Conservation (phyloP, 1,284 basidiomycete genomes). For the Apiotrichum brassicae region DNA sequence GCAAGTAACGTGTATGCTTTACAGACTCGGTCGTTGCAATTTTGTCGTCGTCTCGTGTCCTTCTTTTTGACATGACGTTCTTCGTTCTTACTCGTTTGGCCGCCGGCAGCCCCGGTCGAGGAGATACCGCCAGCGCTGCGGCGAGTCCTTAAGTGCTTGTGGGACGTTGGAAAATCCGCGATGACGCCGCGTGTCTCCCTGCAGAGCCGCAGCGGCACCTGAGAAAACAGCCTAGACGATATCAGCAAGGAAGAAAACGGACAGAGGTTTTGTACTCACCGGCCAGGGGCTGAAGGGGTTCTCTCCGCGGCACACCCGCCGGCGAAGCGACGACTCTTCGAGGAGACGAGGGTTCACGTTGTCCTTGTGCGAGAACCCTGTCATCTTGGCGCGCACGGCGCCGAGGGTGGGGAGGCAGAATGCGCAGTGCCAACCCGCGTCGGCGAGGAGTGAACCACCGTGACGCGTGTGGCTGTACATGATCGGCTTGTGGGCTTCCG, state of each 20-base stretch:
- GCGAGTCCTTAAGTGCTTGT: conserved; percentile 15
- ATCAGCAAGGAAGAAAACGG: neutral
- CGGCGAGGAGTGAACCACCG: conserved; percentile 54
- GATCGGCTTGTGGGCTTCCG: too few species aligned
- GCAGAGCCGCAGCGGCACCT: too few species aligned
- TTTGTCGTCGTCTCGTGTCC: too few species aligned
- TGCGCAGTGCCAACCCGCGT: conserved; percentile 54
- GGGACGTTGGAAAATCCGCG: conserved; percentile 11
- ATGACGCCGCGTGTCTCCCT: conserved; percentile 11
- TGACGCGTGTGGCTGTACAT: conserved; percentile 32
- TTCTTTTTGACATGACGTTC: too few species aligned
- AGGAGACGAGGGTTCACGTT: conserved; percentile 16
- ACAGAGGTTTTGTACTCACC: conserved; percentile 20
- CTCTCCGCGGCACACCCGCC: conserved; percentile 20
- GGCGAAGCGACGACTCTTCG: conserved; percentile 9
- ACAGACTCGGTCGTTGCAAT: too few species aligned
- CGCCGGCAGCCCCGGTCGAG: conserved; percentile 22
- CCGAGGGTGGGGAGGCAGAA: conserved; percentile 27
- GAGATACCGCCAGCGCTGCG: conserved; percentile 20
- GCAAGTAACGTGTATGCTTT: too few species aligned
- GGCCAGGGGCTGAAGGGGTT: conserved; percentile 31
- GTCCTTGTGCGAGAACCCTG: conserved; percentile 30
- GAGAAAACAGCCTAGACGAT: conserved; percentile 23
- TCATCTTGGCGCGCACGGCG: conserved; percentile 30
- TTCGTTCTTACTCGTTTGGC: too few species aligned